phyloP scores from a whole-genome alignment of 441 rosid genomes.

The Erysimum cheiri region DNA sequence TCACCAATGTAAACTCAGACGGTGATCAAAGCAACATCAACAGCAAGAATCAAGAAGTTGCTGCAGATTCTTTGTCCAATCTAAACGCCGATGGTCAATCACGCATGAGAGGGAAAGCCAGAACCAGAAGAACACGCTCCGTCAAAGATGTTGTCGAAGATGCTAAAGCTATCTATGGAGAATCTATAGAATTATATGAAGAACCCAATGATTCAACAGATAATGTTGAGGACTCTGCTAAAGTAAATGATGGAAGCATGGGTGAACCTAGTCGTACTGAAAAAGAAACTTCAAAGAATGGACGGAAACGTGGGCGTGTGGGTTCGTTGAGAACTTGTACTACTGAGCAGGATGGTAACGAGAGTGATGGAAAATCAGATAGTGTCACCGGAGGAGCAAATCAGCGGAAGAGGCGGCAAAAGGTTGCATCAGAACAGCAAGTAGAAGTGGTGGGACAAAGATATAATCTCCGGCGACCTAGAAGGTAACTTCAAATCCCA shows the following conservation, averaged over 20 bases:
- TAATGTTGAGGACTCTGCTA: constrained; percentile 58
- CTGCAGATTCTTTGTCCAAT: constrained; percentile 59
- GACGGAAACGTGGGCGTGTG: constrained; percentile 68
- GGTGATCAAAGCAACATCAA: constrained; percentile 47
- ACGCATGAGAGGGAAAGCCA: constrained; percentile 57
- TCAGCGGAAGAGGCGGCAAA: constrained; percentile 72
- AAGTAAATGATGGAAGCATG: constrained; percentile 54
- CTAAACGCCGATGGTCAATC: constrained; percentile 54
- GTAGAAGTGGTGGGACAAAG: constrained; percentile 55
- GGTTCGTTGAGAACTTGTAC: constrained; percentile 56
- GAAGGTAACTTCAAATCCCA: constrained; percentile 52
- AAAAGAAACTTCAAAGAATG: constrained; percentile 56
- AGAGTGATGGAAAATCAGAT: constrained; percentile 75
- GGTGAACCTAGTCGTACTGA: constrained; percentile 64
- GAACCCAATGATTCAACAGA: constrained; percentile 54
- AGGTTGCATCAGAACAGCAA: constrained; percentile 47
- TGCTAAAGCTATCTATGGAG: constrained; percentile 75
- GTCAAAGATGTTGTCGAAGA: constrained; percentile 85
- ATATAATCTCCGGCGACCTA: constrained; percentile 80
- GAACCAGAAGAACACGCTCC: constrained; percentile 68
- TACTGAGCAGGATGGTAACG: constrained; percentile 67
- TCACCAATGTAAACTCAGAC: constrained; percentile 48
- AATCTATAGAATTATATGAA: constrained; percentile 54
- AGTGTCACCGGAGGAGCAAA: constrained; percentile 59
- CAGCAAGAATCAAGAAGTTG: constrained; percentile 43